These are phyloP conservation scores for Spiraea crenata DNA, from an alignment of 331 rosid species.

Conservation along the genomic window DNA sequence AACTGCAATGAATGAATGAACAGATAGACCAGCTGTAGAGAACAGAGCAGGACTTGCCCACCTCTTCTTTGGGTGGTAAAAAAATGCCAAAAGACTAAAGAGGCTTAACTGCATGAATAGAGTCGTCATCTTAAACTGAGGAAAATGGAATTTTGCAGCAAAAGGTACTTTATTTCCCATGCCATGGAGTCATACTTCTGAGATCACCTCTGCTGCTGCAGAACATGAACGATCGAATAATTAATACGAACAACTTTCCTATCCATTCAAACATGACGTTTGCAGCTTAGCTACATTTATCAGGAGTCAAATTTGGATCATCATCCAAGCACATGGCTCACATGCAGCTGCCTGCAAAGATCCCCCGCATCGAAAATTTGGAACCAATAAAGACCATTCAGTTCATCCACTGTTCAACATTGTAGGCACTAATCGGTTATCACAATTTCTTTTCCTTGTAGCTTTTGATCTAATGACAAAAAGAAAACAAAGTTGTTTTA, in stretches of 20 bases:
- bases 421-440: not conserved
- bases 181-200: constrained; percentile 18
- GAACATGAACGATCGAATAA: not conserved
- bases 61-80: constrained; percentile 1
- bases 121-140: constrained; percentile 41
- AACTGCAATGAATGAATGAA: constrained; percentile 4
- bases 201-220: constrained; percentile 13
- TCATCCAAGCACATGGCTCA: constrained; percentile 39
- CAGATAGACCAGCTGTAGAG: not conserved
- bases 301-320: constrained; percentile 28
- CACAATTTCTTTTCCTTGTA: not conserved
- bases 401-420: not conserved
- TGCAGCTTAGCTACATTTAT: constrained; percentile 17
- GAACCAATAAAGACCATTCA: not conserved
- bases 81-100: constrained; percentile 2
- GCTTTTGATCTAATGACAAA: not conserved
- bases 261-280: constrained; percentile 23
- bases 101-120: constrained; percentile 16
- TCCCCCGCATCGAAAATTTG: not conserved
- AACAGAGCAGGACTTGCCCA: constrained; percentile 1
- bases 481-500: no score
- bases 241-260: not conserved
- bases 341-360: constrained; percentile 28
- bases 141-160: constrained; percentile 45
- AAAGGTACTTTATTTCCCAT: constrained; percentile 11